These are phyloP conservation scores for Lepraria neglecta DNA, from an alignment of 495 filamentous ascomycete species.

Conservation along the genomic window DNA sequence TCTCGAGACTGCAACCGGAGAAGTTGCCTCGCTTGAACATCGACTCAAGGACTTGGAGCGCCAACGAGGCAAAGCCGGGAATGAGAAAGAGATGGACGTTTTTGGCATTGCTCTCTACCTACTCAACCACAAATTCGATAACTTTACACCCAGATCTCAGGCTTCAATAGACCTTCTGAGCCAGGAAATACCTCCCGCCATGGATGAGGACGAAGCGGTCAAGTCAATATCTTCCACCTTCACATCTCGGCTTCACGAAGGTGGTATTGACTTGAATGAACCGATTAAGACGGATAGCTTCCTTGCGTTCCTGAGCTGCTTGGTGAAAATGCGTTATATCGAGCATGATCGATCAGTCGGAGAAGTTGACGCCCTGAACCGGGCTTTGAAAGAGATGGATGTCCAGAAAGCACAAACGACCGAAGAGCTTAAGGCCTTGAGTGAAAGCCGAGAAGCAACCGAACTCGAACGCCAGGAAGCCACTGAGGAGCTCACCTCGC, in stretches of 20 bases:
- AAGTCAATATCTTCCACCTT: neutral
- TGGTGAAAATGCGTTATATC: neutral
- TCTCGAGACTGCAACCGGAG: constrained; percentile 13
- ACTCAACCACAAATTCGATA: too few species aligned
- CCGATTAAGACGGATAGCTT: constrained; percentile 3
- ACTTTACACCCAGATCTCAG: too few species aligned
- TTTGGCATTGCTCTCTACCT: constrained; percentile 5
- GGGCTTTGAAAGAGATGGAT: neutral
- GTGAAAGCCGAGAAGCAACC: neutral
- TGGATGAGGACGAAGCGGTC: neutral
- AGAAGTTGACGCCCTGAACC: neutral
- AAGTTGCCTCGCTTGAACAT: constrained; percentile 11
- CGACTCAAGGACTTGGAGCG: constrained; percentile 2
- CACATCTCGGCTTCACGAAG: constrained; percentile 1
- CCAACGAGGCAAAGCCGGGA: neutral
- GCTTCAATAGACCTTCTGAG: neutral
- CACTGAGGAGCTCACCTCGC: neutral
- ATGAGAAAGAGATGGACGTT: constrained; percentile 1
- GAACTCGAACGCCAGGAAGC: constrained; percentile 13
- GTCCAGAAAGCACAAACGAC: neutral
- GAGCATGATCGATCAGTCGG: neutral
- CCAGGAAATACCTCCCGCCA: neutral
- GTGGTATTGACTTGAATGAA: neutral
- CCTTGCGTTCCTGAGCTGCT: neutral
- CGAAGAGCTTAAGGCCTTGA: neutral